phyloP scores from a whole-genome alignment of 225 moss, liverwort and hornwort genomes.

The Bryum argenteum region DNA sequence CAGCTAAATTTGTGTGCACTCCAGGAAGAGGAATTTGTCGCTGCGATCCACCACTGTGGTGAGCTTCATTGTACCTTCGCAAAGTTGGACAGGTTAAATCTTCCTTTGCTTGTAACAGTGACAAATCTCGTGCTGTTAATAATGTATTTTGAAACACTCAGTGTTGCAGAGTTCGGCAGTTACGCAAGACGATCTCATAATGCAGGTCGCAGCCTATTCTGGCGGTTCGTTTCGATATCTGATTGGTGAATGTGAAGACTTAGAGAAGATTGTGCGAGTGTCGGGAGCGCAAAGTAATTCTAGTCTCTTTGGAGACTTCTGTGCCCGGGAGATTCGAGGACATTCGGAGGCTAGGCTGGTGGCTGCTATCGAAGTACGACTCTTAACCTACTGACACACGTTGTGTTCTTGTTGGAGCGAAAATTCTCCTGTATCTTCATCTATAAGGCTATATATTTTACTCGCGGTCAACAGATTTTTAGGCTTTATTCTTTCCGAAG shows the following conservation, averaged over 20 bases:
- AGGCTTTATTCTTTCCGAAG: conserved; percentile 4
- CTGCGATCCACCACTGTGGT: conserved; percentile 46
- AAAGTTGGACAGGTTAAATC: not conserved
- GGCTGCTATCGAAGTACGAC: conserved; percentile 40
- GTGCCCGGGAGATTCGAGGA: conserved; percentile 22
- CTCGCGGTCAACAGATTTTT: conserved; percentile 1
- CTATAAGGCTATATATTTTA: not conserved
- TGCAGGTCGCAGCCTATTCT: conserved; percentile 48
- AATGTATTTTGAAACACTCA: conserved; percentile 28
- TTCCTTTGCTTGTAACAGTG: not conserved
- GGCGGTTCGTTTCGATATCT: conserved; percentile 53
- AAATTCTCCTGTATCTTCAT: conserved; percentile 1
- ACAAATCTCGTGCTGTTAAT: conserved; percentile 12
- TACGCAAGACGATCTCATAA: conserved; percentile 35
- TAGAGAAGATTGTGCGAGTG: conserved; percentile 21
- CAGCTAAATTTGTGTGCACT: conserved; percentile 36
- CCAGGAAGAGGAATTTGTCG: conserved; percentile 43
- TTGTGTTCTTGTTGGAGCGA: conserved; percentile 15
- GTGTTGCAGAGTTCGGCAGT: conserved; percentile 39
- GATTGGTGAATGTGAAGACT: conserved; percentile 39
- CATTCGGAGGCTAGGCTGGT: conserved; percentile 29
- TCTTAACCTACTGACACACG: conserved; percentile 6
- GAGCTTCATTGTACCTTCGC: conserved; percentile 13
- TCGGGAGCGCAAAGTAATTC: conserved; percentile 31
- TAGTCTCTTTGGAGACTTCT: conserved; percentile 36